Evolutionary conservation across 1,139 yeast genomes (phyloP).

Genomic region (Debaryomyces nepalensis): DNA sequence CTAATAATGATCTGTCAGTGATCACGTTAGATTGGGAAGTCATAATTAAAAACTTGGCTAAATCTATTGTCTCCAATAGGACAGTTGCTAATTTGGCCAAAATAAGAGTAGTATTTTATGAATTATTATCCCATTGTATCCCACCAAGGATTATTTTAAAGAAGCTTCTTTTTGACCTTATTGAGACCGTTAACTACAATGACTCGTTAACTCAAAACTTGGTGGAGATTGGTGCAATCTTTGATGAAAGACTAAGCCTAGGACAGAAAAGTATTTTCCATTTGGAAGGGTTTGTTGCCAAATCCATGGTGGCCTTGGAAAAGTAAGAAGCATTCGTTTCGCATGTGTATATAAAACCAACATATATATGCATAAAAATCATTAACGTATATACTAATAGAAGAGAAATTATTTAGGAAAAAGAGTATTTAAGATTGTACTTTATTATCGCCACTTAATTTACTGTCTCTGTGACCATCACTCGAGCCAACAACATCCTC

Average conservation of each 20-base stretch:
- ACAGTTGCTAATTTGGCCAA: constrained; percentile 75
- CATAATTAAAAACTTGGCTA: constrained; percentile 70
- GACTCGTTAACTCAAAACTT: constrained; percentile 49
- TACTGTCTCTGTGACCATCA: constrained; percentile 1
- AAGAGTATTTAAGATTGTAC: constrained; percentile 27
- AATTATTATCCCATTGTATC: constrained; percentile 87
- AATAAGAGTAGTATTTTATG: constrained; percentile 78
- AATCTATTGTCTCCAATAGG: constrained; percentile 59
- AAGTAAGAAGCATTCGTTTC: constrained; percentile 10
- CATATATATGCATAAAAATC: constrained; percentile 1
- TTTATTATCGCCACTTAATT: constrained; percentile 29
- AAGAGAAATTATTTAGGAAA: constrained; percentile 2
- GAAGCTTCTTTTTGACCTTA: constrained; percentile 61
- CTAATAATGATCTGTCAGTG: constrained; percentile 37
- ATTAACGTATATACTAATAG: neutral
- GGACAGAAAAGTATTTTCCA: constrained; percentile 93
- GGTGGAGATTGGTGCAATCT: constrained; percentile 70
- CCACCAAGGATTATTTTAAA: constrained; percentile 83
- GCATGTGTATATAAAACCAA: neutral
- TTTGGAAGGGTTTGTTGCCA: constrained; percentile 91
- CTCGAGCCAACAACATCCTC: constrained; percentile 28
- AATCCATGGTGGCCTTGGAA: constrained; percentile 68
- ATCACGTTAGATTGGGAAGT: constrained; percentile 83
- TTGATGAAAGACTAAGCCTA: constrained; percentile 84
- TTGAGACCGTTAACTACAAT: constrained; percentile 43